Base-by-base conservation (phyloP, 208 protist genomes). In the Crithidia sp. region DNA sequence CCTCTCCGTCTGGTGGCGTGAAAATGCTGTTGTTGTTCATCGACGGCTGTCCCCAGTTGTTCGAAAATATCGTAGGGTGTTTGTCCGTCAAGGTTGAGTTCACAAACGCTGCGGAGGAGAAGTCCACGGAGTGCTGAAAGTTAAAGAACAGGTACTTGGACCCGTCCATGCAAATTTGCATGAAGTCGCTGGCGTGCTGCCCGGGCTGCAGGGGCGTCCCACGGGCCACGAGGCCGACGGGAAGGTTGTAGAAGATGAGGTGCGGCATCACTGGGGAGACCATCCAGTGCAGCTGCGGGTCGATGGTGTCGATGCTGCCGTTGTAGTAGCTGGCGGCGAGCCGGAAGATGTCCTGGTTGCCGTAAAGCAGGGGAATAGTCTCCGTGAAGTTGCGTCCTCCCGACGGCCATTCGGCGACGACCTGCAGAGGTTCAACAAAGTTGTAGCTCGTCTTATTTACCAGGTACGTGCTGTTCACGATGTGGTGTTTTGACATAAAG, bases 11-110 rank as follows among this genome's bases (percentile, higher is more conserved):
- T 7, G 12, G 36, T 14, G 59, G 13, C 7, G 36, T 14, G 17
- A 39, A 16, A 0, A 68, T 12, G 37, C 59, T 19, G 58, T 45
- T 37, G 45, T 57, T 40, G 43, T 39, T 43, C 9, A 43, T 56
- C 39, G 40, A 54, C 39, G n/a, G 40, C 61, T 76, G 45, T 52
- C 44, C 53, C 71, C 62, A 70, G 71, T 70, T 76, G 64, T 74
- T 74, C 28, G 36, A 58, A 49, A 74, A 53, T 7, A 74, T 41
- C 5, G 14, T 14, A 8, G 19, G 16, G 28, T 8, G 0, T 0
- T 36, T 36, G 12, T 49, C 45, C 45, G 45, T 49, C 45, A 49
- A 49, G 7, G 45, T 14, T 13, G 45, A 49, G 45, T 49, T 49
- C 2, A 49, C 9, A 49, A 49, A 49, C 45, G 45, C 45, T 13